phyloP scores from a whole-genome alignment of 2,329 filamentous ascomycete species.

The Hypoxylon sp. region DNA sequence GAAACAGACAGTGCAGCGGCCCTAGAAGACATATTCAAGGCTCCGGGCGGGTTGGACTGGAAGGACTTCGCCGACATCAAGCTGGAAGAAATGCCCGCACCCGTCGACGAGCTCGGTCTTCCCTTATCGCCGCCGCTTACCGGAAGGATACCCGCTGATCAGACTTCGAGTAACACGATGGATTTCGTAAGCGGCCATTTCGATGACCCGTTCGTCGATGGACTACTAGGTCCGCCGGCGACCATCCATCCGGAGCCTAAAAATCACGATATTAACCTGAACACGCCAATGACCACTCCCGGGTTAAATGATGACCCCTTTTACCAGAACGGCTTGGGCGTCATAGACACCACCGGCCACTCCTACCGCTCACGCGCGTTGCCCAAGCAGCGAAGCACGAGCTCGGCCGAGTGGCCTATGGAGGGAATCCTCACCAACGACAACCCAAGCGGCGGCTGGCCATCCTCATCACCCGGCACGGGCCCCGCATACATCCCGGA shows the following conservation, averaged over 20 bases:
- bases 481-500: conserved; percentile 37
- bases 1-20: conserved; percentile 21
- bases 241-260: conserved; percentile 25
- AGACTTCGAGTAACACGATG: conserved; percentile 32
- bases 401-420: conserved; percentile 51
- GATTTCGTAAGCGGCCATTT: conserved; percentile 48
- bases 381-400: conserved; percentile 42
- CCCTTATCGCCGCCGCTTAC: conserved; percentile 50
- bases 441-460: conserved; percentile 27
- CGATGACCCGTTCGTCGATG: conserved; percentile 50
- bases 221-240: conserved; percentile 31
- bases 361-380: conserved; percentile 22
- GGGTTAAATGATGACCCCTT: conserved; percentile 40
- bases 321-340: conserved; percentile 32
- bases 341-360: conserved; percentile 30
- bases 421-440: conserved; percentile 47
- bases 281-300: conserved; percentile 46
- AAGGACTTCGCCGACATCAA: conserved; percentile 34
- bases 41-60: conserved; percentile 21
- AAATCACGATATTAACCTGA: conserved; percentile 14
- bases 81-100: conserved; percentile 35
- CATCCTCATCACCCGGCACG: conserved; percentile 24
- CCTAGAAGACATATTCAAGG: conserved; percentile 33
- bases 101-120: conserved; percentile 43
- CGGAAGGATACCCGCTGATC: conserved; percentile 44